These are phyloP conservation scores for Silene noctiflora DNA, from an alignment of 179 eudicot species.

Conservation along the genomic window DNA sequence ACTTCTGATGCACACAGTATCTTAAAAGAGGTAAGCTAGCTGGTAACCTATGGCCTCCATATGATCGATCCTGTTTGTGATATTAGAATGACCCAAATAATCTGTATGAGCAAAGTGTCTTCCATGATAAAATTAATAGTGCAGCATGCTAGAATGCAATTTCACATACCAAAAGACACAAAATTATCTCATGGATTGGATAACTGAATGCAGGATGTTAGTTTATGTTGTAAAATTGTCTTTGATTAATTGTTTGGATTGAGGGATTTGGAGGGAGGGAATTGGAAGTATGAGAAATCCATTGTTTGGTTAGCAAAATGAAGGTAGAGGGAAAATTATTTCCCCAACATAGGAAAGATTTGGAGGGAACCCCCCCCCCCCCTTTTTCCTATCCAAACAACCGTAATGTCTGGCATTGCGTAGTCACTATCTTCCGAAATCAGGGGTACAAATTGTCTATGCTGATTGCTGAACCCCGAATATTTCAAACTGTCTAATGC, in stretches of 20 bases:
- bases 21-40: conserved; percentile 71
- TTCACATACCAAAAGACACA: background rate
- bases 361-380: no score
- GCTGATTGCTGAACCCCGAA: background rate
- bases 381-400: no score
- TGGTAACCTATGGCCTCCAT: background rate
- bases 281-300: no score
- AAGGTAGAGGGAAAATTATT: no score
- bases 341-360: no score
- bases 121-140: background rate
- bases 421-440: background rate
- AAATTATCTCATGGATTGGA: background rate
- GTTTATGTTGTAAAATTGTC: conserved; percentile 4
- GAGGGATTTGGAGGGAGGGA: no score
- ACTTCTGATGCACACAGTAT: conserved; percentile 75
- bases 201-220: background rate
- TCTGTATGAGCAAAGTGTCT: background rate
- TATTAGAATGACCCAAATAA: background rate
- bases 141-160: background rate
- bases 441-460: background rate
- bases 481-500: background rate
- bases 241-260: background rate
- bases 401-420: background rate
- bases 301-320: no score
- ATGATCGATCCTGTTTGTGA: conserved; percentile 2